Evolutionary conservation across 305 asterid species (phyloP).

Genomic region (Solanum hybrid): DNA sequence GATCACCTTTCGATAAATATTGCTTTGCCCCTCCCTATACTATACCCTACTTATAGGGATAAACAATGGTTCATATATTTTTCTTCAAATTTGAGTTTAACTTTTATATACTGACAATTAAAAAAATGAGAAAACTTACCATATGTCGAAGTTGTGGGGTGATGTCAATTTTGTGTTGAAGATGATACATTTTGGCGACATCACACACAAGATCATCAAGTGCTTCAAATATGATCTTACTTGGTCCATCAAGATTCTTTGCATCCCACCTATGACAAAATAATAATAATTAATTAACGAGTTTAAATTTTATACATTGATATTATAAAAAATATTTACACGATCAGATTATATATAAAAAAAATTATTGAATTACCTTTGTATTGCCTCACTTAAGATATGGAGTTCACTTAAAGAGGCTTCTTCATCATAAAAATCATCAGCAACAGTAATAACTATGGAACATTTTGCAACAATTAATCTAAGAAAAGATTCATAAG

Average conservation of each 20-base stretch:
- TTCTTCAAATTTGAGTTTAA: neutral
- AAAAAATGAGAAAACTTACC: constrained; percentile 22
- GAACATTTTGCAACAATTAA: constrained; percentile 36
- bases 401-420: constrained; percentile 34
- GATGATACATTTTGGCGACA: constrained; percentile 12
- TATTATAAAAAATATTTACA: neutral
- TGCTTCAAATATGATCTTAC: constrained; percentile 51
- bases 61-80: neutral
- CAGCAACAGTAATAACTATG: constrained; percentile 45
- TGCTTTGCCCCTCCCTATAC: neutral
- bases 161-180: constrained; percentile 11
- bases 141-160: constrained; percentile 23
- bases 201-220: constrained; percentile 39
- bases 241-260: constrained; percentile 30
- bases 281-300: neutral
- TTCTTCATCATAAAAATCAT: constrained; percentile 55
- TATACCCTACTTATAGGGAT: neutral
- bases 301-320: neutral
- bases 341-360: neutral
- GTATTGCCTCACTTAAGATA: constrained; percentile 35
- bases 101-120: neutral
- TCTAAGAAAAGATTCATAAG: constrained; percentile 28
- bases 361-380: constrained; percentile 17
- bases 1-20: neutral
- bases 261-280: constrained; percentile 45